A percentile compares a stretch with the other conserved stretches of the same genome.
Conservation (phyloP, 208 protist species). For the Tetramitus jugosus region DNA sequence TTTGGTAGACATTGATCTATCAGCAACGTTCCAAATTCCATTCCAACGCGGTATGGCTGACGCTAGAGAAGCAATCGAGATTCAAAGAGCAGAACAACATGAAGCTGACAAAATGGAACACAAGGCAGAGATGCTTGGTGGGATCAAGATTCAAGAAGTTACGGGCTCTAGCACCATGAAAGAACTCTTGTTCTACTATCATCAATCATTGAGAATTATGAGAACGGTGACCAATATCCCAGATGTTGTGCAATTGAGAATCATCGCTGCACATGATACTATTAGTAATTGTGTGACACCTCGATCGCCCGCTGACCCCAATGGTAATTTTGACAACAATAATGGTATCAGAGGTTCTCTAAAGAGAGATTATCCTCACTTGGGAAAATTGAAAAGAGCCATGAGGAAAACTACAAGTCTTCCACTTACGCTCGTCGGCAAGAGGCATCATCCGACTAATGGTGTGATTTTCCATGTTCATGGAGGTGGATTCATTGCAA, state of each 20-base stretch:
- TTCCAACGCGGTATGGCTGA: no score
- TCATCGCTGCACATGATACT: not conserved
- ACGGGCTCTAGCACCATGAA: not conserved
- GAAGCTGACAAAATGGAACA: no score
- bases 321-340: no score
- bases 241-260: not conserved
- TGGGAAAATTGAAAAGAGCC: not conserved
- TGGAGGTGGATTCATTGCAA: constrained; percentile 32
- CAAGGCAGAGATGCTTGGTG: no score
- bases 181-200: not conserved
- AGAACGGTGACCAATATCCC: not conserved
- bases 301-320: no score
- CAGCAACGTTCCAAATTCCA: not conserved
- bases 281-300: no score
- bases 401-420: not conserved
- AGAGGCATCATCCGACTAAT: no score
- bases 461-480: constrained; percentile 30
- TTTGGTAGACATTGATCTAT: not conserved
- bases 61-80: no score
- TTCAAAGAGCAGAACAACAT: no score
- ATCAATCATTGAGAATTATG: not conserved
- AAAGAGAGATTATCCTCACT: not conserved
- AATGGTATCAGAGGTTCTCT: no score
- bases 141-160: not conserved
- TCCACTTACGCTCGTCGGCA: no score